Percentiles rank a stretch among this genome's conserved stretches.
phyloP scores from a whole-genome alignment of 2,329 filamentous ascomycete genomes.

The Phaeosphaeriaceae sp. region DNA sequence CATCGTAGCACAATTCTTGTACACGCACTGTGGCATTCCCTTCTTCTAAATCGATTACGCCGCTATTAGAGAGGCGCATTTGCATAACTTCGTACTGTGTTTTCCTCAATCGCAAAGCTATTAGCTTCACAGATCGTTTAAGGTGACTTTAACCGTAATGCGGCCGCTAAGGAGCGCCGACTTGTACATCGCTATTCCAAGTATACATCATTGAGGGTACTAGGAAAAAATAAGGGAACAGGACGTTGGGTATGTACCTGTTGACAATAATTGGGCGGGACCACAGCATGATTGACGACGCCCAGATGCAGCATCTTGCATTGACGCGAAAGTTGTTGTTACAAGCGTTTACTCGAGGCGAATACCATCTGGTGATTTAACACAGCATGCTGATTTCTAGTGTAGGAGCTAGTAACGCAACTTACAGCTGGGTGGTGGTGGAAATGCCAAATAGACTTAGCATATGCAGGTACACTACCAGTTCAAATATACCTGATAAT shows the following conservation, averaged over 20 bases:
- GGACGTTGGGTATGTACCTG: neutral
- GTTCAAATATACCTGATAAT: neutral
- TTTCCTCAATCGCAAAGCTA: neutral
- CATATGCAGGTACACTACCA: neutral
- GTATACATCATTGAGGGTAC: too few relatives aligned
- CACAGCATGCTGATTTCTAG: neutral
- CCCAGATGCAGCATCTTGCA: neutral
- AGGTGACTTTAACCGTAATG: neutral
- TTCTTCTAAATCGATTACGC: neutral
- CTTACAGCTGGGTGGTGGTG: neutral
- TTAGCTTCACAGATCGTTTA: neutral
- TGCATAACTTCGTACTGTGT: conserved; percentile 5
- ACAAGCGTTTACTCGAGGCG: neutral
- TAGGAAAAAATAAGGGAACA: neutral
- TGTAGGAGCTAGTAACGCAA: neutral
- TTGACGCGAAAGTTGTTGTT: neutral
- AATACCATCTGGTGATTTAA: neutral
- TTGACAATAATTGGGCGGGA: neutral
- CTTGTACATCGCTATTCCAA: too few relatives aligned
- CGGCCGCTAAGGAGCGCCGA: too few relatives aligned
- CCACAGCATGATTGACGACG: neutral
- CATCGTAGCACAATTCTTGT: too few relatives aligned
- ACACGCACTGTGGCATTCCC: too few relatives aligned
- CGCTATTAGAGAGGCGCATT: conserved; percentile 8
- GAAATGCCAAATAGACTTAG: neutral